A percentile compares a stretch with the other conserved stretches of the same genome.
Conservation (phyloP, 2,329 filamentous ascomycete genomes). For the Neurospora crassa region DNA sequence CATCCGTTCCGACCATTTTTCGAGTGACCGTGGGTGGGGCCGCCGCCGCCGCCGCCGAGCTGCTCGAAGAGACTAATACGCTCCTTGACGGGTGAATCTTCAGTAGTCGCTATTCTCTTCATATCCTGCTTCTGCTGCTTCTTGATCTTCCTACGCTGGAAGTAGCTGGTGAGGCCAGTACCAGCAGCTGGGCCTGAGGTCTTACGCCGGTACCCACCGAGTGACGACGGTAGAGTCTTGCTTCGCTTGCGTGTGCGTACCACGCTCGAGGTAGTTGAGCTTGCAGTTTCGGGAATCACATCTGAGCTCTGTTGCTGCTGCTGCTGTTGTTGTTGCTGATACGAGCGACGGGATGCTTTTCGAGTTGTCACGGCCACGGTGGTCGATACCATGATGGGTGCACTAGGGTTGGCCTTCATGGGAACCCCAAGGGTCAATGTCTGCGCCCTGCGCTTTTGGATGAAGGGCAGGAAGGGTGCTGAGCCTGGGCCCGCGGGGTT, state of each 20-base stretch:
- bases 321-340: background rate
- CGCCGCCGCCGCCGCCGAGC: conserved; percentile 2
- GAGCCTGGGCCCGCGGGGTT: conserved; percentile 9
- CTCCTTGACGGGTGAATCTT: conserved; percentile 17
- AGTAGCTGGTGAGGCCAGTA: background rate
- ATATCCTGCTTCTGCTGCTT: conserved; percentile 4
- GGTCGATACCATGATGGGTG: conserved; percentile 14
- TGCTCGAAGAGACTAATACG: conserved; percentile 20
- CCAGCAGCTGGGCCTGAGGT: background rate
- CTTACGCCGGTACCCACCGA: background rate
- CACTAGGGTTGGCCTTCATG: conserved; percentile 7
- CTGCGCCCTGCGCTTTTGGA: conserved; percentile 9
- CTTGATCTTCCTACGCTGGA: conserved; percentile 2
- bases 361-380: conserved; percentile 11
- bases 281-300: background rate
- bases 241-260: background rate
- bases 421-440: conserved; percentile 1
- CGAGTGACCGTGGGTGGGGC: background rate
- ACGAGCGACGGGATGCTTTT: background rate
- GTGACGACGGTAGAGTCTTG: conserved; percentile 1
- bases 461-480: conserved; percentile 16
- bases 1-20: background rate
- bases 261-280: background rate
- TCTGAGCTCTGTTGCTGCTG: background rate
- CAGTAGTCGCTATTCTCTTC: background rate